Conservation (phyloP, 2,329 filamentous ascomycete species). For the Plectosphaerella plurivora region DNA sequence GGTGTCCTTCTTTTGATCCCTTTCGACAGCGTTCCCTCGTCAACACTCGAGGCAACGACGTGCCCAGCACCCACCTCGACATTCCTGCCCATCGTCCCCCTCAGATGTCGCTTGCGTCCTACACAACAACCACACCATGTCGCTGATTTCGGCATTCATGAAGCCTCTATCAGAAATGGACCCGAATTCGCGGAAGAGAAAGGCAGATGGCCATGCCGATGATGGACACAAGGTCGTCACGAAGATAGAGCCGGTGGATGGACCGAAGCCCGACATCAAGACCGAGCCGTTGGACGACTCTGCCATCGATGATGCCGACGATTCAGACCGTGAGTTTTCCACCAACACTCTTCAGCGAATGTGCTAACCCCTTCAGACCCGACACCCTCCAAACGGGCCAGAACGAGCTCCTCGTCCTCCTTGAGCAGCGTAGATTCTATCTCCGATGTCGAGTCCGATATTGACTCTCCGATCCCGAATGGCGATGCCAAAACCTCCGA, state of each 20-base stretch:
- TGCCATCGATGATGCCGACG: neutral
- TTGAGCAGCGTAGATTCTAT: slow-evolving; percentile 17
- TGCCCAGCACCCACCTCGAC: no score
- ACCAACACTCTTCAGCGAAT: neutral
- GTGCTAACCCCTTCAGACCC: neutral
- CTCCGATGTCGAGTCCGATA: slow-evolving; percentile 36
- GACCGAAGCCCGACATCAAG: neutral
- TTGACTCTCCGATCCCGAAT: slow-evolving; percentile 27
- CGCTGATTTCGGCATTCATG: neutral
- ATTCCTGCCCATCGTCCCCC: no score
- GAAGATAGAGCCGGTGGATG: neutral
- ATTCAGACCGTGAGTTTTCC: neutral
- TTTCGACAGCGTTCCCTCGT: no score
- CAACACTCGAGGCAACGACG: no score
- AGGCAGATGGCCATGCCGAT: neutral
- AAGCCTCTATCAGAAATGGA: slow-evolving; percentile 47
- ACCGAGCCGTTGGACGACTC: neutral
- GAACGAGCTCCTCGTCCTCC: slow-evolving; percentile 9
- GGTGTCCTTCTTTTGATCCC: no score
- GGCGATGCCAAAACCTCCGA: neutral
- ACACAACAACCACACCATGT: neutral
- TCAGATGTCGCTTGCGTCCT: neutral
- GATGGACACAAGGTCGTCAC: neutral
- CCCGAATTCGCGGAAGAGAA: slow-evolving; percentile 33
- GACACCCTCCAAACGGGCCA: slow-evolving; percentile 2